Evolutionary conservation across 352 stramenopile genomes (phyloP).

Genomic region (Plasmopara halstedii): DNA sequence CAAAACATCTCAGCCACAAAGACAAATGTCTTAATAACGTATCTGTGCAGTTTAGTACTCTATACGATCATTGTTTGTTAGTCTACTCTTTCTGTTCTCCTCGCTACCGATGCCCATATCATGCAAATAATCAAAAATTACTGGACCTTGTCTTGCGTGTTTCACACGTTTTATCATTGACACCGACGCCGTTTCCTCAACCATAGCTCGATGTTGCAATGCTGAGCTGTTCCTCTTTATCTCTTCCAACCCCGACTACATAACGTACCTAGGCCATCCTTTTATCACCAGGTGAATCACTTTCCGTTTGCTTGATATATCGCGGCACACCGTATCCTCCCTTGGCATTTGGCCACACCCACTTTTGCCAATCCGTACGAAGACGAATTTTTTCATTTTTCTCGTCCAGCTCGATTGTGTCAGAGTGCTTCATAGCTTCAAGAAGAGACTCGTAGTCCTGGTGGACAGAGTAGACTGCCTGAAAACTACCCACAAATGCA

Average conservation of each 20-base stretch:
- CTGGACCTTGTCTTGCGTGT: slow-evolving; percentile 1
- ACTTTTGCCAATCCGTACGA: slow-evolving; percentile 79
- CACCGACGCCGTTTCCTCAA: background rate
- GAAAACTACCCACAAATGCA: slow-evolving; percentile 86
- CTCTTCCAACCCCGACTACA: background rate
- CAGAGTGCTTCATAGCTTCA: slow-evolving; percentile 56
- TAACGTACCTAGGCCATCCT: slow-evolving; percentile 20
- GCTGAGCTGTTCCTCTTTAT: background rate
- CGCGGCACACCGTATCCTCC: slow-evolving; percentile 77
- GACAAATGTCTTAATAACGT: too few relatives aligned
- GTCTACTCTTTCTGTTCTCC: slow-evolving; percentile 26
- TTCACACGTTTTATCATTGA: background rate
- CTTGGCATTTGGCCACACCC: slow-evolving; percentile 85
- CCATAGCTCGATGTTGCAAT: background rate
- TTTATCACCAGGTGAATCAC: slow-evolving; percentile 17
- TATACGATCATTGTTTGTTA: slow-evolving; percentile 26
- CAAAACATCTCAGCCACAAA: too few relatives aligned
- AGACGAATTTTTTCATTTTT: slow-evolving; percentile 88
- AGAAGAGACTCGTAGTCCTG: slow-evolving; percentile 80
- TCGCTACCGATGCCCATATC: slow-evolving; percentile 10
- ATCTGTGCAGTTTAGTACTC: slow-evolving; percentile 11
- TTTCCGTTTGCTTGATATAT: slow-evolving; percentile 78
- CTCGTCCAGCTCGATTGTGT: slow-evolving; percentile 72
- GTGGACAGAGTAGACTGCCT: slow-evolving; percentile 79
- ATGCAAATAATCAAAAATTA: slow-evolving; percentile 16